Evolutionary conservation across 176 grass and related monocot genomes (phyloP).

Genomic region (Avena atlantica): DNA sequence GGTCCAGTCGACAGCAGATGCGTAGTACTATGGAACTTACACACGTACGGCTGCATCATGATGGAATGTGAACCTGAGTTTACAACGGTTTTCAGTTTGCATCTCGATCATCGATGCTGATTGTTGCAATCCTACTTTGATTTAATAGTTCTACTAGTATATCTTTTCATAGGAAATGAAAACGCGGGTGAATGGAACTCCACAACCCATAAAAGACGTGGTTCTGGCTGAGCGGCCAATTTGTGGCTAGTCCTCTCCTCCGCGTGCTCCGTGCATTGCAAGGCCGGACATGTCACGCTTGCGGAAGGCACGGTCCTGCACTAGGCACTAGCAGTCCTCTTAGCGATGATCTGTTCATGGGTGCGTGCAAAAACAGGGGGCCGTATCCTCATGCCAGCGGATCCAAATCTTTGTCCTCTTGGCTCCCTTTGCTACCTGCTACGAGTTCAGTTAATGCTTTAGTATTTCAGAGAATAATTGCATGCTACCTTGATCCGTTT

Average conservation of each 20-base stretch:
- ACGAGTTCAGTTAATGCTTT: neutral
- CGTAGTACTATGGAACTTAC: neutral
- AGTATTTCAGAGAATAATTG: neutral
- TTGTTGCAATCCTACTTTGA: no score
- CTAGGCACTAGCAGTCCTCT: neutral
- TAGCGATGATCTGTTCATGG: neutral
- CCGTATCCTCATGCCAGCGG: constrained; percentile 14
- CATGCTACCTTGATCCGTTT: neutral
- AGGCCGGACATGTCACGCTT: neutral
- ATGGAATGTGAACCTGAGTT: neutral
- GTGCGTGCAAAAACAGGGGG: neutral
- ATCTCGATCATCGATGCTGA: neutral
- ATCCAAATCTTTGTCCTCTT: constrained; percentile 34
- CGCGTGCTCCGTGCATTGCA: neutral
- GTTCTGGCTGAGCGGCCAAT: no score
- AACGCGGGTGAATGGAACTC: no score
- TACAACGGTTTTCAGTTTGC: neutral
- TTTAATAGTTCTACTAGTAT: no score
- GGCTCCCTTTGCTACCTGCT: neutral
- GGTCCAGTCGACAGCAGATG: neutral
- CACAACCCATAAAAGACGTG: no score
- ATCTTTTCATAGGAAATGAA: no score
- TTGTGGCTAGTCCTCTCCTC: neutral
- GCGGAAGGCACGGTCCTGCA: neutral
- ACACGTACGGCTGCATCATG: neutral